Conservation (phyloP, 2,329 filamentous ascomycete species). For the Metarhizium guizhouense region DNA sequence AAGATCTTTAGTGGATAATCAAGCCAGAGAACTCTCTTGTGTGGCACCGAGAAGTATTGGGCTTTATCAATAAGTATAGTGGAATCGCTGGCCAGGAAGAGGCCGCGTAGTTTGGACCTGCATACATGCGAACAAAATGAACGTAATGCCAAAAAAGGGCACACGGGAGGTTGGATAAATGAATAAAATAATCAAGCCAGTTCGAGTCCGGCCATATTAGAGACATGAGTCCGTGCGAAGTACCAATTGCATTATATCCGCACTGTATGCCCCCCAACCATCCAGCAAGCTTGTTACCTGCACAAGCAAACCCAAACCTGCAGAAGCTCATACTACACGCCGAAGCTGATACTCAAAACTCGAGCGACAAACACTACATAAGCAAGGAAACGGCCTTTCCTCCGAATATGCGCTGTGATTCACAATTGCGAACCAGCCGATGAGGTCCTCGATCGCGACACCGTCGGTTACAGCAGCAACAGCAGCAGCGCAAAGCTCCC, state of each 20-base stretch:
- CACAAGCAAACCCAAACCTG: neutral
- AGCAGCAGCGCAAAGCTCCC: slow-evolving; percentile 1
- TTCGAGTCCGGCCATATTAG: neutral
- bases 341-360: neutral
- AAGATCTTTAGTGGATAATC: slow-evolving; percentile 57
- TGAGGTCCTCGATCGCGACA: slow-evolving; percentile 22
- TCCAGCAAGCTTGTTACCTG: neutral
- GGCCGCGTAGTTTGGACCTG: neutral
- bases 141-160: neutral
- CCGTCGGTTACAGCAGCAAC: slow-evolving; percentile 14
- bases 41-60: slow-evolving; percentile 81
- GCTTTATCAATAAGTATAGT: slow-evolving; percentile 62
- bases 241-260: neutral
- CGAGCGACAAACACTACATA: neutral
- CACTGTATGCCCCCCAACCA: neutral
- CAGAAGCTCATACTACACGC: neutral
- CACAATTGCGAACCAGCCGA: slow-evolving; percentile 14
- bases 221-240: neutral
- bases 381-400: neutral
- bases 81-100: slow-evolving; percentile 25
- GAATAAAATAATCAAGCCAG: neutral
- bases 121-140: neutral
- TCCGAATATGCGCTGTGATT: slow-evolving; percentile 21
- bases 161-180: neutral
- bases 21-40: slow-evolving; percentile 86